Percentiles rank a stretch among this genome's conserved stretches.
phyloP scores from a whole-genome alignment of 495 filamentous ascomycete genomes.

The Sphaerosporella brunnea region DNA sequence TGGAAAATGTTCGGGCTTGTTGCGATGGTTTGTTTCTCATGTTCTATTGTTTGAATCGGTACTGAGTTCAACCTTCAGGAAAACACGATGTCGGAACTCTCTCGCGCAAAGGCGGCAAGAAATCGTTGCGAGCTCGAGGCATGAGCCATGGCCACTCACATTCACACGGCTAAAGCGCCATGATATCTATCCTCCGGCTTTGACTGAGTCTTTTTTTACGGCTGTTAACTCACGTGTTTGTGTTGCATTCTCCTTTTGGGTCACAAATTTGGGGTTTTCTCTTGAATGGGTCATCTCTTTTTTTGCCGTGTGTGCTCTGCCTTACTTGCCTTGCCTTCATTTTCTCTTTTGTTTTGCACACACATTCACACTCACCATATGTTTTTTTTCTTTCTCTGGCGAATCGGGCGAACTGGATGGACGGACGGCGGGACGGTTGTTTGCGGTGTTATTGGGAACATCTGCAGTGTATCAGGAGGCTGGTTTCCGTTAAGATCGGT shows the following conservation, averaged over 20 bases:
- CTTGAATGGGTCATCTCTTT: background rate
- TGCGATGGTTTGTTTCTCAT: constrained; percentile 62
- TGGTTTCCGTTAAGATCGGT: background rate
- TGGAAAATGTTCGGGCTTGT: constrained; percentile 93
- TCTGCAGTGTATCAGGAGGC: background rate
- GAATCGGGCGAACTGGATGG: background rate
- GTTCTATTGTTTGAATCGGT: constrained; percentile 4
- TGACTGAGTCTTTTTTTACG: background rate
- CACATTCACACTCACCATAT: background rate
- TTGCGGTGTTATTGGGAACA: background rate
- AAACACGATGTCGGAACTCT: constrained; percentile 55
- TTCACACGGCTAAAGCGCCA: constrained; percentile 10
- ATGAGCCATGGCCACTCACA: constrained; percentile 12
- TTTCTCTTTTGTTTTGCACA: background rate
- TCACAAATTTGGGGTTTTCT: background rate
- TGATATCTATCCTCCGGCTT: background rate
- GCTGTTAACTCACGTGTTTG: background rate
- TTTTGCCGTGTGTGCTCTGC: too few species aligned
- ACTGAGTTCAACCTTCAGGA: constrained; percentile 34
- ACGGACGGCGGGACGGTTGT: background rate
- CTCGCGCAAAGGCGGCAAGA: constrained; percentile 20
- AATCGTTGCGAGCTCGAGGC: constrained; percentile 6
- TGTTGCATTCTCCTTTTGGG: background rate
- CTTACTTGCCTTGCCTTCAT: background rate
- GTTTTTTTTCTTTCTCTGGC: background rate